Evolutionary conservation across 1,284 basidiomycete species (phyloP), one percentile per base, ranked within the genome.

Genomic region (Marasmius oreades): DNA sequence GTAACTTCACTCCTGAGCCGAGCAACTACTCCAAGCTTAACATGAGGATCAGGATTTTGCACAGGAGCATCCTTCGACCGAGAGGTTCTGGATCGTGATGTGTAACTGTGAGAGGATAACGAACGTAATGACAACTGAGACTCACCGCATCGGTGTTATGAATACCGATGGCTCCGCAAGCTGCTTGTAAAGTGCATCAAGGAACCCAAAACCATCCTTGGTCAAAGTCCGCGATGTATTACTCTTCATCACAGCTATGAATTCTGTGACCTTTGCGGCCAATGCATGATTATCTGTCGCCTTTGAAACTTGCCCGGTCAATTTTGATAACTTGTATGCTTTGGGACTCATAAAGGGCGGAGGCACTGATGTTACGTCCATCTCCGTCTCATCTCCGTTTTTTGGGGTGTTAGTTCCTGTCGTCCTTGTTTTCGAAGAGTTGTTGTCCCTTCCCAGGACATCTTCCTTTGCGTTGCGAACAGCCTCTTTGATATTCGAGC

Each of bases 171-270:
- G 84, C 66, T 87, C 82, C 42, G 78, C 78, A 43, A 90, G 75
- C 63, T 86, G 86, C 66, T 85, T 86, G 67, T 81, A 76, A 58
- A 90, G 67, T 31, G 80, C 77, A 58, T 88, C 86, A 54, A 90
- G 70, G 69, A 90, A 86, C 24, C 73, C 69, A 64, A 85, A 87
- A 8, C 81, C 88, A 61, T 90, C 88, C 67, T 82, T 84, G 28
- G 87, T 90, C 54, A 90, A 65, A 44, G 80, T 81, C 59, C 78
- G 78, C 47, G 85, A 87, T 52, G 78, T 82, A 62, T 82, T 86
- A 61, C 77, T 78, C 64, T 81, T 77, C 66, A 90, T 72, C 31
- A 82, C 76, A 28, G 73, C 73, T 10, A 78, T 70, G 63, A 90
- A 90, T 52, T 86, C 81, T 39, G 65, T 64, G 31, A 89, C 80